Conservation (phyloP, 2,329 filamentous ascomycete species). For the Alternaria longipes region DNA sequence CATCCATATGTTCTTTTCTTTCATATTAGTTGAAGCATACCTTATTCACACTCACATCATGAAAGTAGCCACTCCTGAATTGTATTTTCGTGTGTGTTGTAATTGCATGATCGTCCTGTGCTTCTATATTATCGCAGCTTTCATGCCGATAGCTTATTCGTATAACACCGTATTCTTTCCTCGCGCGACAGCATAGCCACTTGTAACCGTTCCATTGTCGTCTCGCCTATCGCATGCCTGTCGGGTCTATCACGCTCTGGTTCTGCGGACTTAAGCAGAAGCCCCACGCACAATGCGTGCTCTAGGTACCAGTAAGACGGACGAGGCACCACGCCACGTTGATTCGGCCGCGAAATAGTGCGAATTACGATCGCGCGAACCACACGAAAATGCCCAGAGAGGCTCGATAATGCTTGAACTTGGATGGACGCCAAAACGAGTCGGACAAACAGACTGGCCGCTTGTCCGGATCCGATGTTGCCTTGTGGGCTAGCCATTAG, state of each 20-base stretch:
- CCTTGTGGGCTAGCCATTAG: conserved; percentile 21
- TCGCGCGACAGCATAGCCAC: neutral
- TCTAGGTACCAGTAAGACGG: neutral
- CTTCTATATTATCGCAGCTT: neutral
- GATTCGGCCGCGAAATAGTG: conserved; percentile 9
- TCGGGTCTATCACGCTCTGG: neutral
- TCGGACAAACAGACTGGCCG: conserved; percentile 29
- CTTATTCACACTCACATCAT: neutral
- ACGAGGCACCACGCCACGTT: neutral
- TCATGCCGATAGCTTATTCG: neutral
- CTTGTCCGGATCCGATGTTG: neutral
- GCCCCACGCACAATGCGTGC: neutral
- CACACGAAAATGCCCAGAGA: neutral
- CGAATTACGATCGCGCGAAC: conserved; percentile 1
- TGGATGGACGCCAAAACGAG: neutral
- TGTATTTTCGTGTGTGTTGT: neutral
- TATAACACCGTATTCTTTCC: neutral
- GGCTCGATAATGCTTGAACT: neutral
- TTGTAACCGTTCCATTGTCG: neutral
- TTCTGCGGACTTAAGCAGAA: neutral
- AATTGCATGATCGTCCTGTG: neutral
- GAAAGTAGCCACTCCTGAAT: neutral
- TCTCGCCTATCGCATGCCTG: neutral
- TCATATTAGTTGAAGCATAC: neutral
- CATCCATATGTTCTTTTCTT: neutral